Percentiles rank a stretch among this genome's conserved stretches.
Evolutionary conservation across 345 rosid genomes (phyloP).

Genomic region (Eucalyptus viminalis): DNA sequence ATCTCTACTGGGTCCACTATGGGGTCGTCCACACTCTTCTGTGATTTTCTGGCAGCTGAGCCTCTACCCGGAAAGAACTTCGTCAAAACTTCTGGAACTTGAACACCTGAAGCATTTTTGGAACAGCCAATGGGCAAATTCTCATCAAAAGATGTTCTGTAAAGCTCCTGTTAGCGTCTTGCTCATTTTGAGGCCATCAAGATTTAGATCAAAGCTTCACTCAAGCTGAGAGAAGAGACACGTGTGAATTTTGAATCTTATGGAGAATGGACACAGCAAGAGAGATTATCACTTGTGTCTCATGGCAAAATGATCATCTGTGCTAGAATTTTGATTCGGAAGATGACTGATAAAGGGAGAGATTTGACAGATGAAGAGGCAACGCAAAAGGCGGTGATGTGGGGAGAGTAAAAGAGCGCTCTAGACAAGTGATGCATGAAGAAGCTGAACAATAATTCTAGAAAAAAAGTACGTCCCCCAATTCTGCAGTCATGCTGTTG

Average conservation of each 20-base stretch:
- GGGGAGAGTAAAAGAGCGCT: not conserved
- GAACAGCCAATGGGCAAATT: not conserved
- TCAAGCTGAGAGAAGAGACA: not conserved
- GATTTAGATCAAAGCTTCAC: not conserved
- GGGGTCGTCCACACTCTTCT: conserved; percentile 3
- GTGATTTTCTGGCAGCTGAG: conserved; percentile 23
- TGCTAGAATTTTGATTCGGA: not conserved
- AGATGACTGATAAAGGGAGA: not conserved
- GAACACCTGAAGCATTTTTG: conserved; percentile 35
- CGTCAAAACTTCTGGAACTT: conserved; percentile 52
- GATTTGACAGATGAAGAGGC: not conserved
- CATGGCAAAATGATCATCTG: not conserved
- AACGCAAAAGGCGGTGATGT: not conserved
- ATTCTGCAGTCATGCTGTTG: not conserved
- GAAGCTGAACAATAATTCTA: not conserved
- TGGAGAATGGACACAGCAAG: not conserved
- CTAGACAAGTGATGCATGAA: not conserved
- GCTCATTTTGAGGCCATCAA: not conserved
- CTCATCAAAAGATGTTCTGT: not conserved
- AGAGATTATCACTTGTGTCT: not conserved
- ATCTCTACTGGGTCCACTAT: conserved; percentile 29
- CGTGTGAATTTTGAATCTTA: not conserved
- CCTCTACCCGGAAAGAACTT: conserved; percentile 22
- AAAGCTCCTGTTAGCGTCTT: not conserved
- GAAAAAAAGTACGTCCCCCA: not conserved